Conservation (phyloP, 345 rosid genomes). For the Bruguiera parviflora region DNA sequence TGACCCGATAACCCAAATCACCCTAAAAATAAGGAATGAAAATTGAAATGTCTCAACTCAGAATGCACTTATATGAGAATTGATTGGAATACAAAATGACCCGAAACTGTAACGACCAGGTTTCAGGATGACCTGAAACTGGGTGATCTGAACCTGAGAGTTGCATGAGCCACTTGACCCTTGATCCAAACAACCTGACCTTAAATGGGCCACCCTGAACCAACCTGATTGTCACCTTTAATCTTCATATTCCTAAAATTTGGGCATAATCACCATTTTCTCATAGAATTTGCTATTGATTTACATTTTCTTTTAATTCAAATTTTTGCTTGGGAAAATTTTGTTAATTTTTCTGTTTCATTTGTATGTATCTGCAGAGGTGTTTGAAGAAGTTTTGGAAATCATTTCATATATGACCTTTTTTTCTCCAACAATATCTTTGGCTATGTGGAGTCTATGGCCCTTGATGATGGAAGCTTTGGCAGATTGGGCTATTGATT, state of each 20-base stretch:
- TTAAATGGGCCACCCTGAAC: too few species aligned
- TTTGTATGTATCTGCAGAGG: conserved; percentile 58
- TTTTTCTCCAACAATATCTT: conserved; percentile 85
- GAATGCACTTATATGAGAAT: too few species aligned
- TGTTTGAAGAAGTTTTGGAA: conserved; percentile 98
- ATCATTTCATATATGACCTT: conserved; percentile 98
- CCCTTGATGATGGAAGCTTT: conserved; percentile 92
- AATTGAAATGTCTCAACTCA: too few species aligned
- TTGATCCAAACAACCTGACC: too few species aligned
- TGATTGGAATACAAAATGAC: too few species aligned
- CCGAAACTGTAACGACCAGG: too few species aligned
- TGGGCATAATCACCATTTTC: neutral
- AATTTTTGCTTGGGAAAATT: neutral
- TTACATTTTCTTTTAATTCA: neutral
- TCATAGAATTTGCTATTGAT: neutral
- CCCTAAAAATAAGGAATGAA: too few species aligned
- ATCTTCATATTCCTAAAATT: neutral
- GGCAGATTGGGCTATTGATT: conserved; percentile 97
- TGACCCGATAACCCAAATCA: too few species aligned
- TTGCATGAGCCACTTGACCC: too few species aligned
- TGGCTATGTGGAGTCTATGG: conserved; percentile 99
- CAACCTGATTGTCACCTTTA: too few species aligned
- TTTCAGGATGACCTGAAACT: too few species aligned
- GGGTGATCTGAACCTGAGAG: too few species aligned
- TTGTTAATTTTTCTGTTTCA: conserved; percentile 1